A percentile compares a stretch with the other conserved stretches of the same genome.
phyloP scores from a whole-genome alignment of 2,329 filamentous ascomycete species.

The Pseudocercospora cruenta region DNA sequence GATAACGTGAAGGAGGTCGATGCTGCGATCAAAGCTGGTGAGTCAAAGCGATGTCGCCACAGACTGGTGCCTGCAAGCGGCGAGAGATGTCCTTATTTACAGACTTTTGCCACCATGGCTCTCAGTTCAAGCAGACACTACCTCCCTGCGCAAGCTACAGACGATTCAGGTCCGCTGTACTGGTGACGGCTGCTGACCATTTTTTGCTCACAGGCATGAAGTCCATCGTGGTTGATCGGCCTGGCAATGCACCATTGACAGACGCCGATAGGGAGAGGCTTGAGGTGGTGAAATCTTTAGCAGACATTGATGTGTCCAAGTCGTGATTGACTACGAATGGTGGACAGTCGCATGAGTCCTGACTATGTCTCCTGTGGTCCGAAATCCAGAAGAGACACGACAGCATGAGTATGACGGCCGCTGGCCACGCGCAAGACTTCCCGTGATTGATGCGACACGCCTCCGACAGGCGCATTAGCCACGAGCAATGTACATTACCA shows the following conservation, averaged over 20 bases:
- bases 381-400: too few relatives aligned
- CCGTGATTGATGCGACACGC: neutral
- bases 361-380: too few relatives aligned
- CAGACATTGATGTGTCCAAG: slow-evolving; percentile 27
- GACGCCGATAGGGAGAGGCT: slow-evolving; percentile 47
- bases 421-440: neutral
- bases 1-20: slow-evolving; percentile 69
- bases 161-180: neutral
- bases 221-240: slow-evolving; percentile 56
- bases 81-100: neutral
- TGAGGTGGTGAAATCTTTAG: slow-evolving; percentile 31
- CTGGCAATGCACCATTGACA: slow-evolving; percentile 69
- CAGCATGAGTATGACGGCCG: neutral
- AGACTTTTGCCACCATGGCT: neutral
- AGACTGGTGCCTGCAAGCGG: neutral
- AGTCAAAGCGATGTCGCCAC: neutral
- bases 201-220: slow-evolving; percentile 39
- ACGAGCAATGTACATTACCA: neutral
- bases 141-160: neutral
- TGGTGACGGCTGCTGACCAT: neutral
- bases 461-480: neutral
- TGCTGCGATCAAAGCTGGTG: slow-evolving; percentile 46
- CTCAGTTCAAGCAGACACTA: neutral
- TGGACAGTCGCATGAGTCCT: too few relatives aligned
- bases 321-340: neutral